Percentiles rank a stretch among this genome's conserved stretches.
These are phyloP conservation scores for Fistulinella prunicolor DNA, from an alignment of 768 basidiomycete genomes.

Conservation along the genomic window DNA sequence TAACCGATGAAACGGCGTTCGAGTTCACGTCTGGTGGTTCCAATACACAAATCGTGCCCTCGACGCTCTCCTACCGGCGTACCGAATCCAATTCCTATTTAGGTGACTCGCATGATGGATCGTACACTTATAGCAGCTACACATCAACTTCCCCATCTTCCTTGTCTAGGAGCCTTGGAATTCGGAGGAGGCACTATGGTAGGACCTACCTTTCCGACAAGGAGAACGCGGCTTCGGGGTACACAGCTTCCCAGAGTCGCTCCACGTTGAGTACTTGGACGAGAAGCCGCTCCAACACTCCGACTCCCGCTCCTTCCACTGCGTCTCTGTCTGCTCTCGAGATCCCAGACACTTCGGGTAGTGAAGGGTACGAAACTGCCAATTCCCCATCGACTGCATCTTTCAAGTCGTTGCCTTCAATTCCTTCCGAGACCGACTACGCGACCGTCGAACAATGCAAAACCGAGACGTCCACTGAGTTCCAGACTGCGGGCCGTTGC, in stretches of 20 bases:
- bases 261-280: constrained; percentile 35
- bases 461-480: constrained; percentile 44
- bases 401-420: constrained; percentile 56
- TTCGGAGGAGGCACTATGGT: constrained; percentile 50
- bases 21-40: constrained; percentile 37
- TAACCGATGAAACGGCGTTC: constrained; percentile 39
- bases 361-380: constrained; percentile 49
- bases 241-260: constrained; percentile 33
- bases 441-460: constrained; percentile 42
- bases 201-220: constrained; percentile 48
- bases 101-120: constrained; percentile 50
- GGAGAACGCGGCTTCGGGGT: constrained; percentile 45
- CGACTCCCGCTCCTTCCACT: constrained; percentile 33
- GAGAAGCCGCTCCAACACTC: constrained; percentile 31
- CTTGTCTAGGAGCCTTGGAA: constrained; percentile 55
- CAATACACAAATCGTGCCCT: constrained; percentile 46
- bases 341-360: constrained; percentile 38
- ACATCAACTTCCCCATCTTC: constrained; percentile 48
- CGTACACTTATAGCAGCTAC: constrained; percentile 32
- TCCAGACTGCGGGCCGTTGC: constrained; percentile 47
- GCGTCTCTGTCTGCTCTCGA: constrained; percentile 28
- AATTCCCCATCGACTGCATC: constrained; percentile 46
- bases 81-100: constrained; percentile 55
- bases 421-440: constrained; percentile 53
- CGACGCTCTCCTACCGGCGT: constrained; percentile 50